Evolutionary conservation across 1,139 yeast genomes (phyloP), one percentile per base, ranked within the genome.

Genomic region (Lodderomyces parapsilosis): DNA sequence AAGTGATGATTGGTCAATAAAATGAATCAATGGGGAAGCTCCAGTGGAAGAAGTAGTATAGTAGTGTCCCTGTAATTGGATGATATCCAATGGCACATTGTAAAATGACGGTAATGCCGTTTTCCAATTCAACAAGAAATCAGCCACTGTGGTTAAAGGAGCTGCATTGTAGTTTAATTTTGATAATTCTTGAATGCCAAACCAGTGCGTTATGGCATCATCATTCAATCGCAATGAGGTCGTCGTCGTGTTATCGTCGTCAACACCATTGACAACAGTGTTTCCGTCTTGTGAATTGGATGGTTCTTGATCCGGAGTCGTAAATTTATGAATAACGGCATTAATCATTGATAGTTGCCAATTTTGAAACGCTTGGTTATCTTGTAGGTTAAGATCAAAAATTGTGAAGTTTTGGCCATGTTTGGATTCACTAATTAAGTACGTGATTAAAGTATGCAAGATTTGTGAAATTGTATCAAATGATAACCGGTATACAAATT

Each of bases 61-160:
- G 23, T 39, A 39, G 27, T 39, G 18, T 5, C 41, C 41, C 4
- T n/a, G 28, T 4, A 38, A 22, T 9, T 14, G 17, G 14, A 14
- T 20, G 7, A 39, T 32, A 47, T 82, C 83, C 14, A 84, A 67
- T 9, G 82, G 75, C 34, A 79, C 74, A 37, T 73, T 77, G 57
- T 78, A 78, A 54, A 79, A 81, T 3, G 83, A 78, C 1, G 96
- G 95, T 37, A 87, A 68, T 6, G 75, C 66, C 0, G 81, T 67
- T 52, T 81, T 80, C 88, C 96, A 84, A 43, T 68, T 70, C 43
- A 80, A 71, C 40, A 80, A 62, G 51, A 83, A 79, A 48, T 80
- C 86, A 39, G n/a, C 52, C 15, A 65, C 51, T 8, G 66, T 51
- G 66, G 73, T 50, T 15, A 11, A 24, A n/a, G n/a, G 4, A 24